Base-by-base conservation (phyloP, 805 yeast genomes). In the Wickerhamomyces canadensis region DNA sequence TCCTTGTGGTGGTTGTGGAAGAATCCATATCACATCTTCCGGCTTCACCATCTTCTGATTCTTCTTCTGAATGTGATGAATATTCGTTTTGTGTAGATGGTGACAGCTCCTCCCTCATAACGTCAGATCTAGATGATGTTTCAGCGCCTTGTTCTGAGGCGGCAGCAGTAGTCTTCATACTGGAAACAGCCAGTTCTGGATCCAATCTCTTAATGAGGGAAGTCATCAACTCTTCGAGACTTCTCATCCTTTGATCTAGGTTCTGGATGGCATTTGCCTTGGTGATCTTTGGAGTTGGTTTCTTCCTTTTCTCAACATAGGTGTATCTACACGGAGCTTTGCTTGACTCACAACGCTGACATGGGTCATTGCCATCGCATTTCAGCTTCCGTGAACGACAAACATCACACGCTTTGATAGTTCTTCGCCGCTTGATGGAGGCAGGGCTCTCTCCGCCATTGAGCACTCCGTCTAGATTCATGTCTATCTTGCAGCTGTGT, bases 351-450 rank as follows among this genome's bases (percentile, higher is more conserved):
- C 96, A 88, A 49, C 82, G 87, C 19, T 78, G 75, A 55, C 91
- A 84, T 1, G 91, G 93, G 48, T 74, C 81, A 46, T 74, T 75
- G 9, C 89, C 91, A 51, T 84, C 91, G 58, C 93, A 84, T 54
- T 81, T 82, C 41, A 84, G 86, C 56, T 84, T 84, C 54, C 83
- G 78, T 51, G 76, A 74, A 13, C 93, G 58, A 36, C 77, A 72
- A 26, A 57, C 61, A 44, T 71, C 75, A 49, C 76, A 72, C 5
- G 76, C 76, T 35, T 65, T 62, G 7, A 44, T 10, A 3, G 46
- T 28, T 29, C 76, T 51, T 26, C 67, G 55, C 27, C 70, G 49
- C 36, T 61, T 60, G n/a, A 16, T 9, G 19, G 11, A 41, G 33
- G 39, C 35, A 38, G 15, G 40, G 40, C 37, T 42, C 40, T 34